phyloP scores from a whole-genome alignment of 306 rosid species.

The Cucurbita moschata region DNA sequence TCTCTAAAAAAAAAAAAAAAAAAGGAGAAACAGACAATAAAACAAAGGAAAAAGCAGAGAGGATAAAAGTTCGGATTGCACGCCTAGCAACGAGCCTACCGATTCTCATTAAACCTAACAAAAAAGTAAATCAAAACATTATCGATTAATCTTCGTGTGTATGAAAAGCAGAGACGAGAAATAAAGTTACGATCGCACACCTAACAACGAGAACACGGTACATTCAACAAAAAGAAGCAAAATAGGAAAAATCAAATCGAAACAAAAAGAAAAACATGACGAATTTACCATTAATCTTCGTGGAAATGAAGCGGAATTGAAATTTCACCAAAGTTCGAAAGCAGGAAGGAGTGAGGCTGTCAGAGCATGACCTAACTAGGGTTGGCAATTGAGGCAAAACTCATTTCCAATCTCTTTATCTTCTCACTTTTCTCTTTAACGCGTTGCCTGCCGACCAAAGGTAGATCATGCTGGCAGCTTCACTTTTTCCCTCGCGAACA shows the following conservation, averaged over 20 bases:
- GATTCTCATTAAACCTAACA: background rate
- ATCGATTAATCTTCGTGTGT: background rate
- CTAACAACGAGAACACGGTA: background rate
- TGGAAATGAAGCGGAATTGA: background rate
- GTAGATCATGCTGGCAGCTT: conserved; percentile 16
- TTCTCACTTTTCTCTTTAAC: background rate
- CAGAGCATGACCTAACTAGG: conserved; percentile 96
- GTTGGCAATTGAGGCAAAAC: conserved; percentile 20
- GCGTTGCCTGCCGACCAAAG: conserved; percentile 17
- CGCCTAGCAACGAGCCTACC: background rate
- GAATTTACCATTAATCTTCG: too few species aligned
- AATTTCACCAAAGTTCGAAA: conserved; percentile 21
- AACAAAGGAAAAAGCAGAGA: background rate
- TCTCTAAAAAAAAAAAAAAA: background rate
- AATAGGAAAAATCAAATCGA: too few species aligned
- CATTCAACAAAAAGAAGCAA: too few species aligned
- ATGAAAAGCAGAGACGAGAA: background rate
- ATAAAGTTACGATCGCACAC: background rate
- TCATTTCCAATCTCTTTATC: background rate
- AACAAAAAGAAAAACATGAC: too few species aligned
- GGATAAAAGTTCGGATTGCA: background rate
- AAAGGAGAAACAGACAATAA: background rate
- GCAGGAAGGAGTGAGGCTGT: conserved; percentile 96
- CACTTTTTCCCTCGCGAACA: conserved; percentile 9
- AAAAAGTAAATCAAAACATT: background rate